A percentile compares a stretch with the other conserved stretches of the same genome.
Conservation (phyloP, 306 rosid genomes). For the apple (Malus domestica) region DNA sequence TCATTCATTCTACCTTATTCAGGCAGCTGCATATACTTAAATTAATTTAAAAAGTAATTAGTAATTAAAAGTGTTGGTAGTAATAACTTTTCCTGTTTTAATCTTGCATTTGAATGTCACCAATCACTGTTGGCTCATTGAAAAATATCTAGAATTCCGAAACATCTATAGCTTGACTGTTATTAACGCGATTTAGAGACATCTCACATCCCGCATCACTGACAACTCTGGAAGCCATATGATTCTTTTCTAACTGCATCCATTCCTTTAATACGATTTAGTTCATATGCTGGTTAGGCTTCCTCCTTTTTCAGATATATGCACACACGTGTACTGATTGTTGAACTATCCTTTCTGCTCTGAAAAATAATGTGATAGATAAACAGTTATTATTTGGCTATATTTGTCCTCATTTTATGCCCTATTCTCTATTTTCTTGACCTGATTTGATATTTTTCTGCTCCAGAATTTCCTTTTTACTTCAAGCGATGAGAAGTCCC, state of each 20-base stretch:
- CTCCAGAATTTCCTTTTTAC: constrained; percentile 72
- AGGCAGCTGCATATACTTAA: background rate
- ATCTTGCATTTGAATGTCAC: background rate
- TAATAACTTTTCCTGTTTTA: background rate
- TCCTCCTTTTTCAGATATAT: background rate
- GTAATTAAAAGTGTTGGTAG: background rate
- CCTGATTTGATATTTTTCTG: constrained; percentile 16
- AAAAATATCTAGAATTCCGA: background rate
- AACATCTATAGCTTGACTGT: background rate
- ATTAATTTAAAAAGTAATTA: background rate
- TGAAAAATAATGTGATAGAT: background rate
- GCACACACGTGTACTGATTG: background rate
- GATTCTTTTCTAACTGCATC: background rate
- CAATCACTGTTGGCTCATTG: background rate
- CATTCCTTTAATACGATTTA: background rate
- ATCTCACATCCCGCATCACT: background rate
- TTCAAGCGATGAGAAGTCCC: constrained; percentile 51
- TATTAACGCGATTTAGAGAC: background rate
- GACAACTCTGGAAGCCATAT: background rate
- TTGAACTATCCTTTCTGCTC: background rate
- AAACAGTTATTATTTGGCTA: background rate
- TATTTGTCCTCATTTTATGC: constrained; percentile 1
- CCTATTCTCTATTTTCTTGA: constrained; percentile 12
- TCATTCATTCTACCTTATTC: background rate
- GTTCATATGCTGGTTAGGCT: background rate